Conservation (phyloP, 73 alveolate genomes). For the Blepharisma stoltei region DNA sequence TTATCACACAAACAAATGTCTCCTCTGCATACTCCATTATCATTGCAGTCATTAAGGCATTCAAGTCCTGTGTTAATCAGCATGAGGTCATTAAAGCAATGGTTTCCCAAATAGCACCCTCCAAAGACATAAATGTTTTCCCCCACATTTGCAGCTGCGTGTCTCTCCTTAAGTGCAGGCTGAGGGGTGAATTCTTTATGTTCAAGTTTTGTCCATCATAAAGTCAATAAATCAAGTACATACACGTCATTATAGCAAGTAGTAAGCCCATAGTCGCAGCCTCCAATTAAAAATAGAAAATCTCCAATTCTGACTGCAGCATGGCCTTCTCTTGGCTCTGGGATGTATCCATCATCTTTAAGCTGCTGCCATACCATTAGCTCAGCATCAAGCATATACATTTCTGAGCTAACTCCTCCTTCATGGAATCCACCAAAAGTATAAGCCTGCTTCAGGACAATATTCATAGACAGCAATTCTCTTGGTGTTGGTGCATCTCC, state of each 20-base stretch:
- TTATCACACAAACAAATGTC: conserved; percentile 2
- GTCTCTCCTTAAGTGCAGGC: conserved; percentile 11
- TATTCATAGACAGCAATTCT: conserved; percentile 12
- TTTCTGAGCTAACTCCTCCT: conserved; percentile 22
- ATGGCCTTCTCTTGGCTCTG: conserved; percentile 26
- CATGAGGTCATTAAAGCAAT: conserved; percentile 20
- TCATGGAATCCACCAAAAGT: conserved; percentile 15
- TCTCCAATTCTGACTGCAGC: background rate
- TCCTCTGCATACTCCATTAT: conserved; percentile 23
- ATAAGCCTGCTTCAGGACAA: background rate
- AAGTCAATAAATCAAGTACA: conserved; percentile 4
- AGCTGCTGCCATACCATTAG: background rate
- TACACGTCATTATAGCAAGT: conserved; percentile 5
- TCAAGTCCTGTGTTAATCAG: conserved; percentile 14
- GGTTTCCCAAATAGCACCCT: conserved; percentile 14
- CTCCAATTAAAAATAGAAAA: conserved; percentile 10
- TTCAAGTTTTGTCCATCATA: conserved; percentile 12
- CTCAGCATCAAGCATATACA: conserved; percentile 5
- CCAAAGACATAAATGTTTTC: background rate
- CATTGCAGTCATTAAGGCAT: background rate
- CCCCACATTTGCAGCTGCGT: background rate
- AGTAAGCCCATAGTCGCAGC: background rate
- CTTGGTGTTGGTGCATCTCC: conserved; percentile 28
- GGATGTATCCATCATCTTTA: conserved; percentile 23
- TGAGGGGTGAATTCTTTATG: background rate